Conservation (phyloP, 1,284 basidiomycete genomes). For the Singerocomus inundabilis region DNA sequence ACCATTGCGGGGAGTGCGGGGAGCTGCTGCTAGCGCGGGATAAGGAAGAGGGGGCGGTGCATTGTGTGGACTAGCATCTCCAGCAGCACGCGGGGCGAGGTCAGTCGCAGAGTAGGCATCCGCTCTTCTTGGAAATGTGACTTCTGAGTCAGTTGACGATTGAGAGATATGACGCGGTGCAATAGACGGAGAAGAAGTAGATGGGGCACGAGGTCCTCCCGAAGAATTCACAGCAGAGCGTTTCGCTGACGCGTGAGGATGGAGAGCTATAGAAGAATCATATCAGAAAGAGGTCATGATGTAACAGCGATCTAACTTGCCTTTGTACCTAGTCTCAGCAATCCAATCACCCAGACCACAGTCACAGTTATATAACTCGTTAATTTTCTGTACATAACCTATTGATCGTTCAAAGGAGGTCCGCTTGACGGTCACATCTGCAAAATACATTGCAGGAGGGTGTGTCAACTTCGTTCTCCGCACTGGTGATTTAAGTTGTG, state of each 20-base stretch:
- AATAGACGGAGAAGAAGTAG: conserved; percentile 36
- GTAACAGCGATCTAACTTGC: conserved; percentile 37
- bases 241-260: conserved; percentile 29
- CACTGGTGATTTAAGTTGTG: conserved; percentile 21
- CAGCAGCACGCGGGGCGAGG: conserved; percentile 47
- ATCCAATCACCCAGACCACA: conserved; percentile 83
- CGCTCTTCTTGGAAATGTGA: conserved; percentile 72
- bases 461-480: conserved; percentile 49
- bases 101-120: conserved; percentile 78
- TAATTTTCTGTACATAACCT: conserved; percentile 81
- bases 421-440: conserved; percentile 62
- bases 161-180: conserved; percentile 65
- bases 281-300: conserved; percentile 11
- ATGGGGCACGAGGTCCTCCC: conserved; percentile 30
- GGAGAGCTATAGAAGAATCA: conserved; percentile 21
- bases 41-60: conserved; percentile 75
- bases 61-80: conserved; percentile 47
- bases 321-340: conserved; percentile 49
- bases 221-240: conserved; percentile 25
- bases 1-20: conserved; percentile 28
- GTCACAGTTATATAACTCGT: conserved; percentile 75
- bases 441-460: conserved; percentile 74
- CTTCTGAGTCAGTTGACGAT: conserved; percentile 69
- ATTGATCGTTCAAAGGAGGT: conserved; percentile 70
- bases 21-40: conserved; percentile 50